A percentile compares a stretch with the other conserved stretches of the same genome.
phyloP scores from a whole-genome alignment of 306 rosid species.

The Fragaria ananassa region DNA sequence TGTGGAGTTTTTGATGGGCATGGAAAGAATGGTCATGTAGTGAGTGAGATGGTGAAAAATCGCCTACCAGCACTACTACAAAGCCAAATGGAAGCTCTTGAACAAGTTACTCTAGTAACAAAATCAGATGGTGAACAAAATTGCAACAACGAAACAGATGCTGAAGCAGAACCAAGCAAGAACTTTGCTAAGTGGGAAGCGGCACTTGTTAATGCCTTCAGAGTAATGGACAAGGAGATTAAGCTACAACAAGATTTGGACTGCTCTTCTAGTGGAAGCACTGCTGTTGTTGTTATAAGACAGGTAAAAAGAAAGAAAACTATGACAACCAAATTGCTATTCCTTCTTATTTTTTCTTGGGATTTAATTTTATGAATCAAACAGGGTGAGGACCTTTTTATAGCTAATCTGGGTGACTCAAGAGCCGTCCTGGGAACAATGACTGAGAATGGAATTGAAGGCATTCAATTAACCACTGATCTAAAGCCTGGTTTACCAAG shows the following conservation, averaged over 20 bases:
- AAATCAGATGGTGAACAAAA: constrained; percentile 12
- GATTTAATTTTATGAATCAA: background rate
- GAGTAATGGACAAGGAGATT: constrained; percentile 67
- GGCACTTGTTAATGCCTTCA: constrained; percentile 48
- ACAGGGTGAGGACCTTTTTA: constrained; percentile 60
- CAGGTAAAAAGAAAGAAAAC: constrained; percentile 34
- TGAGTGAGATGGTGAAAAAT: constrained; percentile 52
- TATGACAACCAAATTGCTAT: background rate
- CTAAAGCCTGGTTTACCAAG: constrained; percentile 67
- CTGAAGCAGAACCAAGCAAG: constrained; percentile 15
- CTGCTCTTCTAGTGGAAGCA: constrained; percentile 57
- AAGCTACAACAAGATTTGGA: constrained; percentile 57
- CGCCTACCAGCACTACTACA: constrained; percentile 43
- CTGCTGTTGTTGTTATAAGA: constrained; percentile 60
- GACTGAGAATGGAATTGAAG: constrained; percentile 35
- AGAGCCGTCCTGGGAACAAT: constrained; percentile 74
- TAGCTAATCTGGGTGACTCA: constrained; percentile 80
- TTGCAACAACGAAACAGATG: background rate
- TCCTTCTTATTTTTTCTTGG: background rate
- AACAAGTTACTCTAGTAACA: constrained; percentile 7
- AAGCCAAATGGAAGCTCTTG: constrained; percentile 30
- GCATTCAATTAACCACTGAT: constrained; percentile 67
- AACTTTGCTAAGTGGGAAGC: constrained; percentile 41
- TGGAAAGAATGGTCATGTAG: constrained; percentile 66
- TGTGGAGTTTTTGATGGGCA: constrained; percentile 86